These are phyloP conservation scores for Kandelia obovata DNA, from an alignment of 345 rosid species.

Conservation along the genomic window DNA sequence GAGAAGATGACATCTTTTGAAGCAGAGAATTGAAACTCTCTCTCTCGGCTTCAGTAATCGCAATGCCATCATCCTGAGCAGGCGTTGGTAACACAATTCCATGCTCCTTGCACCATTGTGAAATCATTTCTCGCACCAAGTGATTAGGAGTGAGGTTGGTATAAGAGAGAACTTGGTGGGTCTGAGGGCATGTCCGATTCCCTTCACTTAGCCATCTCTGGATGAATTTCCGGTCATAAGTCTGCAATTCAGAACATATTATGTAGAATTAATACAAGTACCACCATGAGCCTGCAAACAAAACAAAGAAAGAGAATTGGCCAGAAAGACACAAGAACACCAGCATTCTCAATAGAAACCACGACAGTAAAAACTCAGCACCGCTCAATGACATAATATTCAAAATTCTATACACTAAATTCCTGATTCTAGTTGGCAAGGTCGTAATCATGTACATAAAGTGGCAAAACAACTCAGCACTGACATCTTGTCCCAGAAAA, in stretches of 20 bases:
- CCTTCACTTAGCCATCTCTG: slow-evolving; percentile 40
- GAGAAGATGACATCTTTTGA: slow-evolving; percentile 42
- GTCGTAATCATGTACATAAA: slow-evolving; percentile 1
- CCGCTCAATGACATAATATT: too few relatives aligned
- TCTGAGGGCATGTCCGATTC: slow-evolving; percentile 47
- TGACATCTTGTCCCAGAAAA: not conserved
- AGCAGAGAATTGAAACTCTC: slow-evolving; percentile 35
- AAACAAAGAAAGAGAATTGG: not conserved
- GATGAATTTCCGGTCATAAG: slow-evolving; percentile 48
- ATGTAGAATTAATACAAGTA: slow-evolving; percentile 10
- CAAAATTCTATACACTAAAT: not conserved
- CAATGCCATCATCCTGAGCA: slow-evolving; percentile 17
- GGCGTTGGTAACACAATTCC: slow-evolving; percentile 31
- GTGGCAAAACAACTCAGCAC: not conserved
- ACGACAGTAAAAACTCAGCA: too few relatives aligned
- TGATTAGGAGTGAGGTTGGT: slow-evolving; percentile 41
- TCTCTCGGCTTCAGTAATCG: slow-evolving; percentile 19
- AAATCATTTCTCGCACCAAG: slow-evolving; percentile 43
- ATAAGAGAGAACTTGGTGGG: slow-evolving; percentile 38
- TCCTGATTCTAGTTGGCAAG: not conserved
- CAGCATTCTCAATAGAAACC: too few relatives aligned
- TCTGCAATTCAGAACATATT: slow-evolving; percentile 36
- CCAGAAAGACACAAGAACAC: not conserved
- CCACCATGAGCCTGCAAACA: not conserved
- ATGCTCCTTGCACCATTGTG: slow-evolving; percentile 41